Base-by-base conservation (phyloP, 768 basidiomycete genomes). In the Calocera cornea region DNA sequence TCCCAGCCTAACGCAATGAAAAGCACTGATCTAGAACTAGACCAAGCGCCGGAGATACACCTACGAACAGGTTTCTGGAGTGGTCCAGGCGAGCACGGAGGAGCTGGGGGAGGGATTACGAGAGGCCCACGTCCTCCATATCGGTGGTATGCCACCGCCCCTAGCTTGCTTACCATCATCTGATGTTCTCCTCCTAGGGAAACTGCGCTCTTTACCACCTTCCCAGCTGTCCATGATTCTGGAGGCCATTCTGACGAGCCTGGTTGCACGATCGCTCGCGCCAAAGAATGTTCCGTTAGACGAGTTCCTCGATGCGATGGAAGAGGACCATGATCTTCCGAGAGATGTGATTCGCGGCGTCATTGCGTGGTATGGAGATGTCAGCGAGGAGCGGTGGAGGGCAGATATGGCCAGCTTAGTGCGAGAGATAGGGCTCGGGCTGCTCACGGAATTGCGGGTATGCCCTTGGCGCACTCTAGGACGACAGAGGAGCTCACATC, bases 71-170 rank as follows among this genome's bases (percentile, higher is more conserved):
- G 86, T 89, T 2, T 79, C 79, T 60, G 75, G 76, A 8, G 82
- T 84, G 64, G 82, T 95, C 5, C 94, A 97, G 72, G 91, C 93
- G 2, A 92, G 90, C 74, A 88, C 93, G 67, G 77, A 72, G 0
- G 93, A 97, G 74, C 76, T 97, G 24, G 79, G 79, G 7, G 75
- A 70, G 19, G 91, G 87, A 1, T 75, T 97, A 34, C 82, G 77
- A 65, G 83, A 85, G n/a, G 81, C 82, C 47, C 86, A 86, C 2
- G 83, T 97, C 29, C 84, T 97, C 17, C 78, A 84, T 64, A 79
- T 94, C 1, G 81, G 88, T 67, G 87, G 91, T 88, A 72, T 67
- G 77, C 68, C 8, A 19, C 44, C 24, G 22, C 17, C n/a, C n/a
- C 60, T 66, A 29, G 16, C 5, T 36, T 24, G 31, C 34, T 31